Base-by-base conservation (phyloP, 257 asterid species). In the Coffea canephora region DNA sequence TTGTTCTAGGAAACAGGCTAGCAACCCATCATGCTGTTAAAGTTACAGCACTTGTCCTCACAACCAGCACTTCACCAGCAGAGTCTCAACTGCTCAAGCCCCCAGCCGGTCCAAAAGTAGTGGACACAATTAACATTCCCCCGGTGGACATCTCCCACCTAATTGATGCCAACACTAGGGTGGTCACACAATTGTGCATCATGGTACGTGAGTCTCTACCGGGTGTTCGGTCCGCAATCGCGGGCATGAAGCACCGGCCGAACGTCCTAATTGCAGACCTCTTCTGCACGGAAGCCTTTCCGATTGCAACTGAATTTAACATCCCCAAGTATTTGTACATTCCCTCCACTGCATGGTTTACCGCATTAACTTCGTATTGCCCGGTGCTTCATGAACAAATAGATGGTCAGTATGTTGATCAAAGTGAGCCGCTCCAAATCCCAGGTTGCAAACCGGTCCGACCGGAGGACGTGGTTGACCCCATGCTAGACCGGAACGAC, bases 381-480 rank as follows among this genome's bases (percentile, higher is more conserved):
- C 98, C 88, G 45, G 79, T 92, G 80, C 94, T 94, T 34, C 85
- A 94, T 64, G 77, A 77, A 64, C 81, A 87, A 71, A 81, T 91
- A 74, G 12, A 31, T 2, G 96, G 94, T 3, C 84, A 86, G 34
- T 91, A 87, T 66, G 86, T 88, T 21, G 92, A 94, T 52, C 91
- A 78, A 14, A 39, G 0, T 0, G 85, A 78, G 5, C 83, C 79
- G 12, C 45, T 94, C 59, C 49, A 8, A 1, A 87, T 94, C 46
- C 97, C 97, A 3, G 97, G 97, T 14, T 90, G 97, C 74, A 88
- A 83, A 55, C 82, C 94, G 49, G 86, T 94, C 70, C 90, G 88
- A 65, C 97, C 94, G 49, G 93, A 82, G 69, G 96, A 92, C n/a
- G 90, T 89, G 2, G 89, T 85, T 6, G 92, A 88, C 59, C 95